Conservation (phyloP, 257 asterid species). For the Galeopsis tetrahit region DNA sequence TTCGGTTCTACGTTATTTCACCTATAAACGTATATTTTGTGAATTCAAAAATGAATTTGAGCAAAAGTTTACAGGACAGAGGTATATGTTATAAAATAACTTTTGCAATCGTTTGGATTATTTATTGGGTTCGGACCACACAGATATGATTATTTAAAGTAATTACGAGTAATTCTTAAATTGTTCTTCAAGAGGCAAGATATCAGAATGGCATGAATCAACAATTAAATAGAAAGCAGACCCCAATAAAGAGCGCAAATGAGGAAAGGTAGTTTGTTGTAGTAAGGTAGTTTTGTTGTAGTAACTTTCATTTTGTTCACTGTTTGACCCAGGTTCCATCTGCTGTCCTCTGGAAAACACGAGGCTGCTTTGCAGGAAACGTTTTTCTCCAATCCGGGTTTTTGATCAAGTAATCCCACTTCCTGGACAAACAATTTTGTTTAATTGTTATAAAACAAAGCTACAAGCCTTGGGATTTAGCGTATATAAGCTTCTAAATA, state of each 20-base stretch:
- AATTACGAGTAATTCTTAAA: background rate
- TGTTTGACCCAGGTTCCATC: slow-evolving; percentile 63
- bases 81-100: too few species aligned
- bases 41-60: too few species aligned
- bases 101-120: too few species aligned
- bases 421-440: slow-evolving; percentile 49
- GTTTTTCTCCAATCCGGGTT: slow-evolving; percentile 77
- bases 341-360: slow-evolving; percentile 62
- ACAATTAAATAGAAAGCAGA: background rate
- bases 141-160: too few species aligned
- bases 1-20: too few species aligned
- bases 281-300: too few species aligned
- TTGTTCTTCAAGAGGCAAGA: background rate
- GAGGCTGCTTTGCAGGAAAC: slow-evolving; percentile 66
- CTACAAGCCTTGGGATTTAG: background rate
- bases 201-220: background rate
- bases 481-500: background rate
- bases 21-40: too few species aligned
- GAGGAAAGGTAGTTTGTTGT: background rate
- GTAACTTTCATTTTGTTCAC: background rate
- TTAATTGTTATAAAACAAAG: background rate
- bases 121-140: too few species aligned
- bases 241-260: background rate
- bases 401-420: slow-evolving; percentile 68
- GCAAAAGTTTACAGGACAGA: too few species aligned